Conservation (phyloP, 208 protist genomes). For the Leishmania major region DNA sequence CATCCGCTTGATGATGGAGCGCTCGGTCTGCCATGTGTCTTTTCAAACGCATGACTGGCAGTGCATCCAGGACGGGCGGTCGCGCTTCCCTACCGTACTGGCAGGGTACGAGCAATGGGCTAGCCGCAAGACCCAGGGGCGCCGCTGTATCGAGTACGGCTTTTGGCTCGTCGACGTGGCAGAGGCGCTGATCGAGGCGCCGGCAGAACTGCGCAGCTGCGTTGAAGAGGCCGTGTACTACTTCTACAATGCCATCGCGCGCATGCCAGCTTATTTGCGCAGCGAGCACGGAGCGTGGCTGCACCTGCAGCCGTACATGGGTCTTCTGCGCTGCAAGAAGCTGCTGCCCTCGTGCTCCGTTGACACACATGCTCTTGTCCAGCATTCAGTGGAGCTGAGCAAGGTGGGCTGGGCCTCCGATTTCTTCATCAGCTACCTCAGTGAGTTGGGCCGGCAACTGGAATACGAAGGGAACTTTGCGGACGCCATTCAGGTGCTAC, state of each 20-base stretch:
- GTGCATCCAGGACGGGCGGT: constrained; percentile 45
- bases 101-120: constrained; percentile 53
- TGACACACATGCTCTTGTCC: constrained; percentile 63
- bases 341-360: constrained; percentile 73
- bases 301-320: constrained; percentile 78
- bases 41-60: constrained; percentile 48
- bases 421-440: constrained; percentile 74
- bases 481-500: constrained; percentile 50
- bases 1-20: constrained; percentile 48
- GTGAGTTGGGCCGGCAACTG: constrained; percentile 65
- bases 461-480: constrained; percentile 67
- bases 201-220: constrained; percentile 43
- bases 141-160: constrained; percentile 70
- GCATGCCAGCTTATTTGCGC: constrained; percentile 64
- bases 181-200: constrained; percentile 33
- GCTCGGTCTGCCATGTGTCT: constrained; percentile 55
- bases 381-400: constrained; percentile 69
- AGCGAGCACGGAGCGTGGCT: constrained; percentile 85
- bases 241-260: constrained; percentile 68
- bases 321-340: constrained; percentile 74
- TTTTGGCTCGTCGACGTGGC: constrained; percentile 70
- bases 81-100: constrained; percentile 45
- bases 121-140: constrained; percentile 62
- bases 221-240: constrained; percentile 67
- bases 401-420: constrained; percentile 78